Percentiles rank a stretch among this genome's conserved stretches.
These are phyloP conservation scores for Suhomyces taliae DNA, from an alignment of 1,139 yeast species.

Conservation along the genomic window DNA sequence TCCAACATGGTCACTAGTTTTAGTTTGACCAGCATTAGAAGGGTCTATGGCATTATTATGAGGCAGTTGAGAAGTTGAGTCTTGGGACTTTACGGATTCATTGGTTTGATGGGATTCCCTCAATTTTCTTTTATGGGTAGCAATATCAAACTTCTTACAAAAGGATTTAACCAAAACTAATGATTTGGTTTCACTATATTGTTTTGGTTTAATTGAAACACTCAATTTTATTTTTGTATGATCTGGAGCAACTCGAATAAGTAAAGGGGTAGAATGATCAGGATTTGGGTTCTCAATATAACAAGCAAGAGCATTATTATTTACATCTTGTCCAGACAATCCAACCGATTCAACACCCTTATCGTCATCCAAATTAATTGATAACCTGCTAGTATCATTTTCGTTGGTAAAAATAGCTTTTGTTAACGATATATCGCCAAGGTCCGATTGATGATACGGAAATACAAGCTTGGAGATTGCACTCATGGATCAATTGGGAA, in stretches of 20 bases:
- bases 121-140: slow-evolving; percentile 9
- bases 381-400: slow-evolving; percentile 21
- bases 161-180: slow-evolving; percentile 31
- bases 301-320: slow-evolving; percentile 17
- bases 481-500: slow-evolving; percentile 1
- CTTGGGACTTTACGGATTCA: not conserved
- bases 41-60: not conserved
- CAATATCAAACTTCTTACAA: slow-evolving; percentile 5
- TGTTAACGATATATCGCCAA: slow-evolving; percentile 21
- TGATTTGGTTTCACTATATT: slow-evolving; percentile 14
- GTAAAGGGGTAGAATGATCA: slow-evolving; percentile 23
- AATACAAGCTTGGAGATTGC: slow-evolving; percentile 20
- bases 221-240: slow-evolving; percentile 28
- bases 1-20: not conserved
- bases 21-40: not conserved
- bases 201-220: slow-evolving; percentile 22
- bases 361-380: slow-evolving; percentile 19
- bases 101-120: no score
- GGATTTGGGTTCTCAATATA: slow-evolving; percentile 27
- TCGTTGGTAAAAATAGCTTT: slow-evolving; percentile 26
- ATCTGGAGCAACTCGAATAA: slow-evolving; percentile 26
- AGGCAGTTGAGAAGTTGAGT: not conserved
- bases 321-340: slow-evolving; percentile 9
- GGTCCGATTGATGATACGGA: slow-evolving; percentile 24
- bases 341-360: slow-evolving; percentile 19